Conservation (phyloP, 208 protist genomes). For the Acanthamoeba triangularis region DNA sequence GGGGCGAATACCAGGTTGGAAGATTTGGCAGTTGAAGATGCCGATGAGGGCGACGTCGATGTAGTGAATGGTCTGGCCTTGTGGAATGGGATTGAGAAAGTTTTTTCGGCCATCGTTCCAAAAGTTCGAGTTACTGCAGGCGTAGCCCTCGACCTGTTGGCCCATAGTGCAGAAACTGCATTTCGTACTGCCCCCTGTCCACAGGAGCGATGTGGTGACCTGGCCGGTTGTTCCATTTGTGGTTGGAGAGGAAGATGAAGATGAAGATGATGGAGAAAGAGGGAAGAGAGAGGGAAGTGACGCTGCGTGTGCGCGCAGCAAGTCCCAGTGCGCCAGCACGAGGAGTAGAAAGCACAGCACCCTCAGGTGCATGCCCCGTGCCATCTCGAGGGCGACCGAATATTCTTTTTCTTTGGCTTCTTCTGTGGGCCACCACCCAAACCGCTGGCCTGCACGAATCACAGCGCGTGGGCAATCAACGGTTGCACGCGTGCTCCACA, state of each 20-base stretch:
- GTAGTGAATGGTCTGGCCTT: not conserved
- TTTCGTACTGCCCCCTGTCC: not conserved
- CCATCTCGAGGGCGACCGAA: not conserved
- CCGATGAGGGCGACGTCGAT: not conserved
- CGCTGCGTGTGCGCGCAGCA: not conserved
- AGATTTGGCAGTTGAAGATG: slow-evolving; percentile 36
- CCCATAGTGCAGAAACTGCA: slow-evolving; percentile 1
- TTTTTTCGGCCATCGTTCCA: slow-evolving; percentile 25
- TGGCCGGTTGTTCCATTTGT: not conserved
- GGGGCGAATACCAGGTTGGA: slow-evolving; percentile 19
- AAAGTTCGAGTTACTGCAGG: not conserved
- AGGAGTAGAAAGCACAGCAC: not conserved
- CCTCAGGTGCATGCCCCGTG: not conserved
- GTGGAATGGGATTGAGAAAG: slow-evolving; percentile 25
- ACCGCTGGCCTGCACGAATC: not conserved
- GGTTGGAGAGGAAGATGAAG: not conserved
- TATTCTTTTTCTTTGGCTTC: not conserved
- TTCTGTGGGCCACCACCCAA: not conserved
- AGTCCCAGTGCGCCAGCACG: not conserved
- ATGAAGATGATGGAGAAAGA: not conserved
- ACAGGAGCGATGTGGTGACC: not conserved
- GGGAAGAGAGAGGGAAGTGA: not conserved
- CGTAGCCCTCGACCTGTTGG: not conserved
- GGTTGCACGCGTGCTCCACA: no score
- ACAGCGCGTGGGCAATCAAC: no score